Evolutionary conservation across 495 filamentous ascomycete genomes (phyloP).

Genomic region (Geoglossum glabrum): DNA sequence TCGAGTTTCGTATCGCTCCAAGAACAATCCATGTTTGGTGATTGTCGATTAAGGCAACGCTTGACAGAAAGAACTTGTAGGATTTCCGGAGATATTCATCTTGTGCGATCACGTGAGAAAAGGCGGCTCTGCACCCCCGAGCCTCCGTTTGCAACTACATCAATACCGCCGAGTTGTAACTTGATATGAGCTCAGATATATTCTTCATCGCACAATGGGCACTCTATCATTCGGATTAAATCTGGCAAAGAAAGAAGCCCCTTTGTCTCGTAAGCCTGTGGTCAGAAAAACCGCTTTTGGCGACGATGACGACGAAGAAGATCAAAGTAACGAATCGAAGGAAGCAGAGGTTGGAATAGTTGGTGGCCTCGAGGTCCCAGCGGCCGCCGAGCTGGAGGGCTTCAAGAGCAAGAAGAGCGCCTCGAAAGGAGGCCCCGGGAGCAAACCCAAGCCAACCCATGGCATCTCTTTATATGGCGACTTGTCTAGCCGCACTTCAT

Average conservation of each 20-base stretch:
- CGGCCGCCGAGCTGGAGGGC: constrained; percentile 4
- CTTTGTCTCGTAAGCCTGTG: constrained; percentile 13
- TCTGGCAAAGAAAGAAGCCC: constrained; percentile 24
- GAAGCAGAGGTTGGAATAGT: constrained; percentile 11
- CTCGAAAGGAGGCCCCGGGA: constrained; percentile 13
- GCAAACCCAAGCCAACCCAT: constrained; percentile 15
- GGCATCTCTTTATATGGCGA: constrained; percentile 28
- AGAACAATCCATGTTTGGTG: constrained; percentile 3
- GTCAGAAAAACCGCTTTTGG: constrained; percentile 31
- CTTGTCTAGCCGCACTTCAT: constrained; percentile 31
- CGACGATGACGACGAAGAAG: constrained; percentile 27
- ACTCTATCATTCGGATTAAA: constrained; percentile 38
- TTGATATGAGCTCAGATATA: constrained; percentile 1
- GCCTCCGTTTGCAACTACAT: neutral
- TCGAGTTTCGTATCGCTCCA: neutral
- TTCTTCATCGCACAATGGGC: constrained; percentile 13
- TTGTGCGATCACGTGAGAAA: neutral
- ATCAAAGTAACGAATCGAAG: constrained; percentile 1
- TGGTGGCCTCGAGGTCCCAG: constrained; percentile 16
- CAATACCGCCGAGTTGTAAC: too few relatives aligned
- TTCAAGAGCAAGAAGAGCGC: constrained; percentile 11
- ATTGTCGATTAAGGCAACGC: neutral
- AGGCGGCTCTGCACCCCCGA: constrained; percentile 1
- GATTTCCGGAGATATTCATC: neutral
- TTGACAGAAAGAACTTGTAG: neutral